Percentiles rank a stretch among this genome's conserved stretches.
Conservation (phyloP, 2,329 filamentous ascomycete genomes). For the Alternaria ethzedia region DNA sequence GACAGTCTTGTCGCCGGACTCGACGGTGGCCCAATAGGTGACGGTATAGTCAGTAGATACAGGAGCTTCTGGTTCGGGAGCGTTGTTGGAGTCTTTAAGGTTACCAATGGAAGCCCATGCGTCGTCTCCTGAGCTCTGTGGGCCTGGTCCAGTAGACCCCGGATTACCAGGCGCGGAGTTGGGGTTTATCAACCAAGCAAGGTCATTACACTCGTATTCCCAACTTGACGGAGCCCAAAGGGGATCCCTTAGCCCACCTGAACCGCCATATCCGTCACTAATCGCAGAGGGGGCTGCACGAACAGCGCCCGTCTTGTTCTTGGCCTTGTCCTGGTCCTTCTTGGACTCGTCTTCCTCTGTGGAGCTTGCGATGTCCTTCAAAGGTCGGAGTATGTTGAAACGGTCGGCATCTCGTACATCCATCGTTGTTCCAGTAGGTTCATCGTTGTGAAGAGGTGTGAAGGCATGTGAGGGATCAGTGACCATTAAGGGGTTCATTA, state of each 20-base stretch:
- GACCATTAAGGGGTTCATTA: background rate
- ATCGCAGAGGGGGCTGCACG: background rate
- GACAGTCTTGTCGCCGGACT: slow-evolving; percentile 13
- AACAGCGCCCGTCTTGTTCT: background rate
- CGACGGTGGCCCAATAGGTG: slow-evolving; percentile 29
- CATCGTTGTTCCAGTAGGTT: background rate
- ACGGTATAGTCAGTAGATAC: slow-evolving; percentile 9
- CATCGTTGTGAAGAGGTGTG: background rate
- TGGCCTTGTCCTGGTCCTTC: background rate
- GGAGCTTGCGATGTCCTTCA: background rate
- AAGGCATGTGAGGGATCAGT: background rate
- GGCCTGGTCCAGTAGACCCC: background rate
- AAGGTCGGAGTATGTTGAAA: background rate
- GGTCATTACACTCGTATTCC: background rate
- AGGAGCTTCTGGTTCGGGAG: background rate
- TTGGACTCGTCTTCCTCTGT: background rate
- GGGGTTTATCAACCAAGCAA: background rate
- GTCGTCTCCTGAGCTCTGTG: background rate
- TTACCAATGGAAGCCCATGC: background rate
- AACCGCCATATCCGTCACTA: no score
- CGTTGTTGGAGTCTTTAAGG: background rate
- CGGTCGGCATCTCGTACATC: background rate
- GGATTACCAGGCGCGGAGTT: background rate
- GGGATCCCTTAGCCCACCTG: background rate
- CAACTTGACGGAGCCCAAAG: background rate